Evolutionary conservation across 2,329 filamentous ascomycete genomes (phyloP).

Genomic region (Tolypocladium sp.): DNA sequence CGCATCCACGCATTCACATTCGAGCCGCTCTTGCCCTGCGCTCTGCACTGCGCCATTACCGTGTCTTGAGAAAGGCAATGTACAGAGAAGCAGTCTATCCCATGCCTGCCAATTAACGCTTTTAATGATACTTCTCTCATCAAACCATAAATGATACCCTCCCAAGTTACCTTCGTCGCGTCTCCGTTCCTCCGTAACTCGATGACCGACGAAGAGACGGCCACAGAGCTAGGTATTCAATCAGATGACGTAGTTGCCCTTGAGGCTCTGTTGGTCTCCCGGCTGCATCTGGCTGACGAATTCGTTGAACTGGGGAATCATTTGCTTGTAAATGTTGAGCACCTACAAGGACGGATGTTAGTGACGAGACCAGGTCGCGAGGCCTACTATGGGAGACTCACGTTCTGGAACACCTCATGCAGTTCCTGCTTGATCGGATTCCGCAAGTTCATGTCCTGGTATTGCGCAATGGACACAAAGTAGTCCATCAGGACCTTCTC

Average conservation of each 20-base stretch:
- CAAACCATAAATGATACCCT: background rate
- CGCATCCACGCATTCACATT: background rate
- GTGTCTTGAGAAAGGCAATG: constrained; percentile 9
- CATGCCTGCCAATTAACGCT: background rate
- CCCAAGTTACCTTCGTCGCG: background rate
- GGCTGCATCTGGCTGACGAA: constrained; percentile 43
- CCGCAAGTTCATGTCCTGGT: constrained; percentile 54
- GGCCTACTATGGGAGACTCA: constrained; percentile 30
- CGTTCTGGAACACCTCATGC: constrained; percentile 66
- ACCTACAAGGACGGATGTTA: constrained; percentile 24
- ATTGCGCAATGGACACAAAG: constrained; percentile 75
- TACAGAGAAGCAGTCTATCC: constrained; percentile 11
- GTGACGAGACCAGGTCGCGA: background rate
- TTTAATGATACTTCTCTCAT: background rate
- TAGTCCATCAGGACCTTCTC: constrained; percentile 76
- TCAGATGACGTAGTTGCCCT: constrained; percentile 36
- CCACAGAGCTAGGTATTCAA: background rate
- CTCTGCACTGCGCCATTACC: background rate
- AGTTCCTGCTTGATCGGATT: constrained; percentile 56
- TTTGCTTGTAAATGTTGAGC: constrained; percentile 44
- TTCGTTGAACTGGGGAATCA: constrained; percentile 49
- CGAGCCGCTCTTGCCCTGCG: background rate
- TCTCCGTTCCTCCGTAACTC: background rate
- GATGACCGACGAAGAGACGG: background rate
- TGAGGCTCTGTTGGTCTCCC: constrained; percentile 40